Evolutionary conservation across 2,329 filamentous ascomycete genomes (phyloP), one percentile per base, ranked within the genome.

Genomic region (Rugonectria rugulosa): DNA sequence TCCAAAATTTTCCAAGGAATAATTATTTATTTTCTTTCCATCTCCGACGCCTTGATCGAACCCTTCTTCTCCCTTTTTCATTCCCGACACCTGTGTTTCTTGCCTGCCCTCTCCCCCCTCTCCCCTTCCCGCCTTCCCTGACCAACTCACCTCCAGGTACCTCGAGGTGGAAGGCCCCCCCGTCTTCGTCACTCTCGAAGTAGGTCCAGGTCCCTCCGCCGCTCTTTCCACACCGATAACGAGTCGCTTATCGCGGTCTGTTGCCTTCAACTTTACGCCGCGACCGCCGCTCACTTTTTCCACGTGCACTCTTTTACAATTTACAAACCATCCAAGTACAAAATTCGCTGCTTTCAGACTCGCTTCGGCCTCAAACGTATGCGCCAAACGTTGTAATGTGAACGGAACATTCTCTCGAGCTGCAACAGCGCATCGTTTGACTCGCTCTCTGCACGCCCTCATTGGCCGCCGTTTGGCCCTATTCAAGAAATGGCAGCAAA

Each of bases 401-500:
- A 58, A 41, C 34, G 45, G 53, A 53, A 45, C 51, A 54, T 47
- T 48, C 59, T 55, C 43, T 40, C 41, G 49, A 60, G 53, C 47
- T 61, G 57, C 58, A 44, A 62, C n/a, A 61, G 57, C 56, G 40
- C 59, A 56, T 59, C 57, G 45, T 53, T 54, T 52, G 55, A 60
- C 55, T 58, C 51, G 59, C 53, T 65, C 56, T 50, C 60, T 68
- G 56, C 62, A 61, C 54, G 40, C 59, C 63, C 53, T 55, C 55
- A 53, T 54, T 54, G 56, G 64, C 56, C 62, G 53, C 55, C 49
- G 38, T 44, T 23, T 53, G 62, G 64, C 57, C 44, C 49, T 54
- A 41, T 52, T 56, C 56, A 57, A 69, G 67, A 65, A 52, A 71
- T 71, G 69, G 66, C 65, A 67, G 62, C 67, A 56, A 71, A 71